Percentiles rank a stretch among this genome's conserved stretches.
Conservation (phyloP, 176 grass and related monocot genomes). For the Oryza brachyantha region DNA sequence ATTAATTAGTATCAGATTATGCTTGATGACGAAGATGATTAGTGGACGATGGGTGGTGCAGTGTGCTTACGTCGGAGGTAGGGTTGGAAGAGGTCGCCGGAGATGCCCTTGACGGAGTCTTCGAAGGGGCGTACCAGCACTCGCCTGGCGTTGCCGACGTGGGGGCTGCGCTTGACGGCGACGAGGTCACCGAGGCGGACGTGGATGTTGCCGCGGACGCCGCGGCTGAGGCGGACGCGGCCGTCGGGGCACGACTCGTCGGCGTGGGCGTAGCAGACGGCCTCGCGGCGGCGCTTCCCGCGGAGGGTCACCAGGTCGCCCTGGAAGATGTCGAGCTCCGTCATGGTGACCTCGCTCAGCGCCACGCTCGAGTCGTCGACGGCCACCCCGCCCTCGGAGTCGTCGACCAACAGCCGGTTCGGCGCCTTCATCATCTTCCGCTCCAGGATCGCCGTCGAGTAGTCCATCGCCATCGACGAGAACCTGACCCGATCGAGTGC, state of each 20-base stretch:
- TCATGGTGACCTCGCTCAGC: conserved; percentile 21
- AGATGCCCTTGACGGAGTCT: conserved; percentile 36
- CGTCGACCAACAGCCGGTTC: too few species aligned
- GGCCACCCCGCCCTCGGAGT: conserved; percentile 24
- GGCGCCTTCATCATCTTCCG: too few species aligned
- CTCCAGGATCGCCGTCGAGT: too few species aligned
- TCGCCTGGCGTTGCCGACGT: background rate
- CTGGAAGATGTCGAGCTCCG: conserved; percentile 21
- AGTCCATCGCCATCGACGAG: too few species aligned
- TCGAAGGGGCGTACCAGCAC: conserved; percentile 25
- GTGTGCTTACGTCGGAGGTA: conserved; percentile 36
- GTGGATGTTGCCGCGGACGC: conserved; percentile 50
- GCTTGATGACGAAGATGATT: too few species aligned
- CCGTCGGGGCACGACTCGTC: conserved; percentile 37
- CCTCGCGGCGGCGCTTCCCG: conserved; percentile 47
- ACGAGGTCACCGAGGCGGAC: conserved; percentile 44
- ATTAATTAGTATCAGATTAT: too few species aligned
- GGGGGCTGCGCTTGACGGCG: conserved; percentile 1
- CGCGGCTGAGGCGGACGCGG: conserved; percentile 37
- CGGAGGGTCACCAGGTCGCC: conserved; percentile 26
- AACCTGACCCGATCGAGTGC: too few species aligned
- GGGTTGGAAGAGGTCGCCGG: conserved; percentile 33
- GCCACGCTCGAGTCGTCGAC: conserved; percentile 37
- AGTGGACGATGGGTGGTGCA: too few species aligned
- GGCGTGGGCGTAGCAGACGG: conserved; percentile 31